Percentiles rank a stretch among this genome's conserved stretches.
phyloP scores from a whole-genome alignment of 1,284 basidiomycete genomes.

The Apiotrichum gamsii region DNA sequence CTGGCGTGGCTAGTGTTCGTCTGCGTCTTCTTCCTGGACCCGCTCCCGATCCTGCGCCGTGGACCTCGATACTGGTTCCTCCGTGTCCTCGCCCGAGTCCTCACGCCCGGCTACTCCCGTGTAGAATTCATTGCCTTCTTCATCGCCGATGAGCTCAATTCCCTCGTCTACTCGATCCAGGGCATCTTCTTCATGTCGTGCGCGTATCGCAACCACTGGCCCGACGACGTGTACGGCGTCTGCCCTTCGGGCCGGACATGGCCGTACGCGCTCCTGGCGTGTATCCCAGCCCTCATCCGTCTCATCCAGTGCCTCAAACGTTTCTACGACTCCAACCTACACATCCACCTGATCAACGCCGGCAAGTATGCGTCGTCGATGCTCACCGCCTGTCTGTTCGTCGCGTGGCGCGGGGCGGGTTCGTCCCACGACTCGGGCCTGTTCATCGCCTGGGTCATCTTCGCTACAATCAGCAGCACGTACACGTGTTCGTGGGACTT shows the following conservation, averaged over 20 bases:
- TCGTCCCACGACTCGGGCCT: constrained; percentile 47
- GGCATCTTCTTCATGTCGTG: constrained; percentile 56
- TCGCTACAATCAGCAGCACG: constrained; percentile 58
- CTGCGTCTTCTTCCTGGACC: constrained; percentile 63
- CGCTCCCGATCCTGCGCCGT: constrained; percentile 62
- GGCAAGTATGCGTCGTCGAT: constrained; percentile 69
- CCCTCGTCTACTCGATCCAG: constrained; percentile 65
- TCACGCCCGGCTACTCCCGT: constrained; percentile 62
- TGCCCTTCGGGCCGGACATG: constrained; percentile 64
- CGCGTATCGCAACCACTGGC: constrained; percentile 39
- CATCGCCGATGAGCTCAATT: constrained; percentile 69
- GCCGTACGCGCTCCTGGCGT: constrained; percentile 50
- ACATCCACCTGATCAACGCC: constrained; percentile 80
- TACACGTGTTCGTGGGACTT: constrained; percentile 75
- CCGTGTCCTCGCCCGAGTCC: constrained; percentile 56
- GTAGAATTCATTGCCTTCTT: constrained; percentile 56
- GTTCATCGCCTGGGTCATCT: constrained; percentile 61
- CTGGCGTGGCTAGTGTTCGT: constrained; percentile 72
- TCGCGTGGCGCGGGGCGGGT: constrained; percentile 61
- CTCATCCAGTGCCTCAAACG: constrained; percentile 80
- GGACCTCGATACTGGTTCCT: constrained; percentile 74
- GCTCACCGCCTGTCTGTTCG: constrained; percentile 60
- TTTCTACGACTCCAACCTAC: constrained; percentile 66
- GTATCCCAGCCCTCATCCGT: constrained; percentile 55
- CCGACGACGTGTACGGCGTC: constrained; percentile 40